Base-by-base conservation (phyloP, 225 moss, liverwort and hornwort species). In the Neckera pumila region DNA sequence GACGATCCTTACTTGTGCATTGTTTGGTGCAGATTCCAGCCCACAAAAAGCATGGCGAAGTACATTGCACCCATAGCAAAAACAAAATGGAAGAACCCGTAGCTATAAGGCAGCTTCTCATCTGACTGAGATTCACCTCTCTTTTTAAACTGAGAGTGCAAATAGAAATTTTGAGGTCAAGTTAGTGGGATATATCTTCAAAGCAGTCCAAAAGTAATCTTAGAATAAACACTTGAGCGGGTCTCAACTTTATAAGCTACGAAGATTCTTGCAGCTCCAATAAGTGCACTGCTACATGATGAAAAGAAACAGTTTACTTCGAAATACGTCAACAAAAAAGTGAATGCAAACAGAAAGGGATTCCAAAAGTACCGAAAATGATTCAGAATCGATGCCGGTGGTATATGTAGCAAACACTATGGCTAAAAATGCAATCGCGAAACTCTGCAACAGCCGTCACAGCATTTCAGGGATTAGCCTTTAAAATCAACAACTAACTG, bases 1-100 rank as follows among this genome's bases (percentile, higher is more conserved):
- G 67, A 36, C 69, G 56, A 85, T 36, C 42, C 89, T 42, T 93
- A 98, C 98, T 88, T 96, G 89, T 98, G 97, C 87, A 93, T 95
- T 69, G 97, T 96, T 91, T 99, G 98, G 88, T 97, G 96, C 81
- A 97, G 88, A 86, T 99, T 97, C 98, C 98, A 99, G 58, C 97
- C 97, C 84, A 99, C 91, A 86, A 99, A 97, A 59, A 99, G 96
- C 98, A 99, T 99, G 33, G 98, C 98, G 66, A 97, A 93, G 90
- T 98, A 98, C 98, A 98, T 98, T 40, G 97, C 95, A 56, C 98
- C 98, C 94, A 96, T 92, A 20, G 97, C 97, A 83, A 98, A 98
- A 60, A 98, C 97, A 66, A 98, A 97, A 90, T 98, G 98, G 89
- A 98, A 98, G 90, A 98, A 96, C 20, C 97, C 98, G 56, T 98